Evolutionary conservation across 2,329 filamentous ascomycete species (phyloP).

Genomic region (Hymenotorrendiella dingleyae): DNA sequence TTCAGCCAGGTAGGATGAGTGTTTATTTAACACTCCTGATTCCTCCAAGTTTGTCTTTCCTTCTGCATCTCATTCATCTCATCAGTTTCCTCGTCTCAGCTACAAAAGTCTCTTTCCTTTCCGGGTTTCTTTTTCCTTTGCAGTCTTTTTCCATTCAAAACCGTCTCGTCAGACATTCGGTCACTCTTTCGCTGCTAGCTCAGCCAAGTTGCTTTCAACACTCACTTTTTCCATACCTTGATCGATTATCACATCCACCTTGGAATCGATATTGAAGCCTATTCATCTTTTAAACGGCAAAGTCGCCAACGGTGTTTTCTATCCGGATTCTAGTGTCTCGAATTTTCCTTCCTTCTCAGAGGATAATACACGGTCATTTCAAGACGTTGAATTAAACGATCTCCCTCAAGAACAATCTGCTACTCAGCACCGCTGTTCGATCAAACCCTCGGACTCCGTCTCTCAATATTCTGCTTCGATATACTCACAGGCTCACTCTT

Average conservation of each 20-base stretch:
- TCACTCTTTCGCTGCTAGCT: constrained; percentile 26
- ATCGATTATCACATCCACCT: not conserved
- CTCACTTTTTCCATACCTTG: constrained; percentile 9
- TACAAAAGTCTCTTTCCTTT: constrained; percentile 23
- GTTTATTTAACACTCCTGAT: constrained; percentile 27
- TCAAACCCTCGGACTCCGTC: too few species aligned
- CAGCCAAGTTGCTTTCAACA: constrained; percentile 15
- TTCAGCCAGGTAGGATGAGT: constrained; percentile 9
- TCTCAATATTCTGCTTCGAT: too few species aligned
- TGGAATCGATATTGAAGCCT: constrained; percentile 1
- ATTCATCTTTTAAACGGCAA: constrained; percentile 18
- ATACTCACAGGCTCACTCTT: too few species aligned
- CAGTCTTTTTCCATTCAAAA: constrained; percentile 16
- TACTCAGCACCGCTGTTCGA: too few species aligned
- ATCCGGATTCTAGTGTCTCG: too few species aligned
- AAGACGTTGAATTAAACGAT: not conserved
- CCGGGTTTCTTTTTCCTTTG: constrained; percentile 12
- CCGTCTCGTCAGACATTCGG: constrained; percentile 26
- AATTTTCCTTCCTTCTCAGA: constrained; percentile 9
- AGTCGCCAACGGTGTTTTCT: constrained; percentile 17
- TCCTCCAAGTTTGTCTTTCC: constrained; percentile 19
- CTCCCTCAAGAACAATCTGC: not conserved
- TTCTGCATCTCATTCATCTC: constrained; percentile 23
- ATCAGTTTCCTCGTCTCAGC: constrained; percentile 16
- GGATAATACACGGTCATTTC: not conserved